Base-by-base conservation (phyloP, 306 rosid genomes). In the Dryas octopetala region DNA sequence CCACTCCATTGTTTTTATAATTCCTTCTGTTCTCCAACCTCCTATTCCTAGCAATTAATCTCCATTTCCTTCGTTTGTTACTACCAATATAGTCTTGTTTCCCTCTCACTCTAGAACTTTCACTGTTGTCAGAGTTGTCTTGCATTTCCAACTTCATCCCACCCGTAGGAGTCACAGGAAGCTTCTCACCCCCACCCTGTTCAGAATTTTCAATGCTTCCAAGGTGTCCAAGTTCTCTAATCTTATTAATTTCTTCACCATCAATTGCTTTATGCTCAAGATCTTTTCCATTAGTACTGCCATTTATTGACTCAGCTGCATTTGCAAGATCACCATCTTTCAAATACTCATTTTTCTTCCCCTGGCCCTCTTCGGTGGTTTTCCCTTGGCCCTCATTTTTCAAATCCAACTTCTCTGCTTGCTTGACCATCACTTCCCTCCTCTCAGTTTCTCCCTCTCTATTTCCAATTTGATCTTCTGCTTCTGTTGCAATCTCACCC, bases 41-140 rank as follows among this genome's bases (percentile, higher is more conserved):
- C 61, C 78, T 80, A 19, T 66, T 72, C 78, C 73, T 83, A 9
- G 84, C 78, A 4, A 74, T 74, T 54, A 11, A 52, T 74, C 84
- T 87, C 98, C 88, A 74, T 48, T 64, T 82, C 71, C 81, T 83
- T 38, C 79, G 91, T 75, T 54, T 87, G 0, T 75, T 43, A 77
- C 85, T 75, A 64, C 79, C 63, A 1, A 50, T 9, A 71, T 23
- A 81, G 55, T 74, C 82, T 62, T 75, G 84, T 79, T 74, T 88
- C 80, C 81, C 82, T 74, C 85, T 76, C 53, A 26, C 44, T 8
- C 50, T 61, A 41, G 43, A 19, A 4, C 61, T 69, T 3, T 17
- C 49, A 58, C 16, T 48, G 15, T 7, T 68, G 6, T 41, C 13
- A 12, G 75, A 70, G 23, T 72, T 44, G 2, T 70, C 80, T 41